Percentiles rank a stretch among this genome's conserved stretches.
Evolutionary conservation across 768 basidiomycete genomes (phyloP).

Genomic region (Scleroderma citrinum): DNA sequence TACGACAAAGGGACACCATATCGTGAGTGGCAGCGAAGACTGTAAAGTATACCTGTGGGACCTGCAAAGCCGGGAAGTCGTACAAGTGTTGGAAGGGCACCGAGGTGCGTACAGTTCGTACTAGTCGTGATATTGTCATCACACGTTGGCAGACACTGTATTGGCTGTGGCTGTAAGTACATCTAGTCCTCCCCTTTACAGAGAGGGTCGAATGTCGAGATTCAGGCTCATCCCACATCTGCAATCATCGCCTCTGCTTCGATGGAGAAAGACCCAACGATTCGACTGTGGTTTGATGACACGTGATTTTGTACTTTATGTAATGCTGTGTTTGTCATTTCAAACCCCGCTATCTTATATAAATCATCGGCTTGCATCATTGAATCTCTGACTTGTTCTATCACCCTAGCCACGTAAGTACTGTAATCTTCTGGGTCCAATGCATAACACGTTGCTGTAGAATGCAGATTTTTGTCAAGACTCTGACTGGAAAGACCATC

Average conservation of each 20-base stretch:
- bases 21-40: slow-evolving; percentile 90
- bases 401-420: no score
- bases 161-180: slow-evolving; percentile 66
- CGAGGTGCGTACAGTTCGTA: slow-evolving; percentile 45
- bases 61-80: slow-evolving; percentile 69
- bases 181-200: slow-evolving; percentile 3
- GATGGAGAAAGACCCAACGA: slow-evolving; percentile 82
- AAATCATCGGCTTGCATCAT: no score
- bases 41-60: slow-evolving; percentile 87
- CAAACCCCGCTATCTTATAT: no score
- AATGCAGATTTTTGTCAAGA: background rate
- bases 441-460: no score
- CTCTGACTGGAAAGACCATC: background rate
- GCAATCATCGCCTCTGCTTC: slow-evolving; percentile 82
- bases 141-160: slow-evolving; percentile 44
- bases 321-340: no score
- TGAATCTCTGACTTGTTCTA: no score
- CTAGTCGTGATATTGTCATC: background rate
- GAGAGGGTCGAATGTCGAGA: slow-evolving; percentile 5
- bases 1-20: slow-evolving; percentile 51
- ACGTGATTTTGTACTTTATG: background rate
- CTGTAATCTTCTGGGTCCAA: no score
- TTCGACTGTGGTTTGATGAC: slow-evolving; percentile 72
- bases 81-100: slow-evolving; percentile 76
- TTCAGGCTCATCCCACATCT: slow-evolving; percentile 71